Evolutionary conservation across 805 yeast species (phyloP), one percentile per base, ranked within the genome.

Genomic region (Kazachstania psychrophila): DNA sequence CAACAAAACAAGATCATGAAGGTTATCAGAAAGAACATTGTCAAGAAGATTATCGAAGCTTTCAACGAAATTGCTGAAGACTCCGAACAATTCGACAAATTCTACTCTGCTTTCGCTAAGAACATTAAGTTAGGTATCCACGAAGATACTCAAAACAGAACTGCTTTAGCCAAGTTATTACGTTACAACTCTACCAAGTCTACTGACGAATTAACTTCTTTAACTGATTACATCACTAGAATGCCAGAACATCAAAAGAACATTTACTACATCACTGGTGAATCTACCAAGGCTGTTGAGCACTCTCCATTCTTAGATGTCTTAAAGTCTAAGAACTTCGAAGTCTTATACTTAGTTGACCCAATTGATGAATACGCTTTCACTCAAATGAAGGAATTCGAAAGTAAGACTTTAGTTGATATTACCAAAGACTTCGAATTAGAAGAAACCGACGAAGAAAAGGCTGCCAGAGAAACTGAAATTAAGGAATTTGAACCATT

Each of bases 211-310:
- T 65, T 73, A 66, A 89, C 96, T 51, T 89, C 97, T 27, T 77
- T 92, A 61, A 69, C 94, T 52, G 99, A 92, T 73, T 92, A 92
- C 72, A 94, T 92, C 49, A 89, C 97, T 52, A 84, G 97, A 73
- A 92, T 92, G 99, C 95, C 92, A 66, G 96, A 87, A 72, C 96
- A 86, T 75, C 99, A 92, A 76, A 88, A 92, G 92, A 92, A 92
- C 77, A 85, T 92, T 62, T 92, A 92, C 80, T 92, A 76, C 79
- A 92, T 92, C 68, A 92, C 99, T 63, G 99, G 98, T 81, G 98
- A 92, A 75, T 77, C 94, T 45, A 66, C 85, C 64, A 89, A 92
- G 79, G 86, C 95, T 54, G 95, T 92, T 59, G 96, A 92, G 77
- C 86, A 86, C 70, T 89, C 97, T 54, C 99, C 99, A 69, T 92